Percentiles rank a stretch among this genome's conserved stretches.
Conservation (phyloP, 192 early-diverging fungal species). For the Entophlyctis luteolus region DNA sequence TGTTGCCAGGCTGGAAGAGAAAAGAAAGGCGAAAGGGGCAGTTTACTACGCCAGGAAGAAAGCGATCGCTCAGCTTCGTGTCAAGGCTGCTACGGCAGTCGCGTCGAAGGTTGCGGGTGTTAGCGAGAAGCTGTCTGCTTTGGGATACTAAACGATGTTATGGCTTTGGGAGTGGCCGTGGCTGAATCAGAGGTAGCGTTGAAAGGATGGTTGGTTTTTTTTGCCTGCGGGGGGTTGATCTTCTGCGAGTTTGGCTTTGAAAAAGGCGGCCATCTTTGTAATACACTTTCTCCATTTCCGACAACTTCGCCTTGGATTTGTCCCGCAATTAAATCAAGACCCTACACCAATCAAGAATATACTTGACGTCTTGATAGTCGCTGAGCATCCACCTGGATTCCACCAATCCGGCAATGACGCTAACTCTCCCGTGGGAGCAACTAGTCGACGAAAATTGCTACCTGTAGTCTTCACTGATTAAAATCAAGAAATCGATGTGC, state of each 20-base stretch:
- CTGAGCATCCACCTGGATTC: too few relatives aligned
- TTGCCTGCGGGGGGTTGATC: background rate
- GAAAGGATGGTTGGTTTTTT: background rate
- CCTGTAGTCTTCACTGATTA: too few relatives aligned
- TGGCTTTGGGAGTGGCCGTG: too few relatives aligned
- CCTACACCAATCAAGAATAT: too few relatives aligned
- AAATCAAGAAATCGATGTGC: too few relatives aligned
- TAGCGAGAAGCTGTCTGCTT: constrained; percentile 57
- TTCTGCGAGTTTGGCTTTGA: background rate
- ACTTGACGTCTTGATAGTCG: too few relatives aligned
- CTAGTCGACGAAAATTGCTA: too few relatives aligned
- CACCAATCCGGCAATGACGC: too few relatives aligned
- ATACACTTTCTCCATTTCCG: background rate
- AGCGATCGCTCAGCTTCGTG: constrained; percentile 45
- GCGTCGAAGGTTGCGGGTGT: constrained; percentile 52
- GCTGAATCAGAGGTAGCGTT: too few relatives aligned
- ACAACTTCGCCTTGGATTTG: background rate
- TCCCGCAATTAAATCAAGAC: too few relatives aligned
- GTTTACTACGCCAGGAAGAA: constrained; percentile 90
- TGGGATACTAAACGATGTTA: constrained; percentile 54
- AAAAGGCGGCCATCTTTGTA: background rate
- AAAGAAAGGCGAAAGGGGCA: constrained; percentile 92
- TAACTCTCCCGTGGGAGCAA: too few relatives aligned
- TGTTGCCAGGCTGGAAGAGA: constrained; percentile 93
- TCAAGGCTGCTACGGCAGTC: constrained; percentile 72